Evolutionary conservation across 1,139 yeast genomes (phyloP).

Genomic region (Taphrina deformans): DNA sequence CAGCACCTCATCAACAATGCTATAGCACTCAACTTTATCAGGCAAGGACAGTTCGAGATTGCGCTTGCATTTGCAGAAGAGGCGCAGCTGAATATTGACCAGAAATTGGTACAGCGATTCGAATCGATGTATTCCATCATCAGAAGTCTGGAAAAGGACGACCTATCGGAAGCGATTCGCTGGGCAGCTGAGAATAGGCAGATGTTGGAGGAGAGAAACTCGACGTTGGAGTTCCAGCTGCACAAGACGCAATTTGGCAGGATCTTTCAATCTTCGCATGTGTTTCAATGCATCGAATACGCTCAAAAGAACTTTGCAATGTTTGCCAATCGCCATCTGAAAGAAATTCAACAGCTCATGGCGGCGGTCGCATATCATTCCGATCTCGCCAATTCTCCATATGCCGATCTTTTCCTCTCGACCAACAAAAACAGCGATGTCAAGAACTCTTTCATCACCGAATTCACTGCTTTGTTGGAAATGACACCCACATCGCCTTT

Average conservation of each 20-base stretch:
- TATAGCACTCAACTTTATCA: constrained; percentile 50
- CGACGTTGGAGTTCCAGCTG: constrained; percentile 60
- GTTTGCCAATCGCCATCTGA: constrained; percentile 48
- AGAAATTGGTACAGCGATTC: constrained; percentile 46
- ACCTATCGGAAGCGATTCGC: constrained; percentile 49
- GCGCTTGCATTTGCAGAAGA: constrained; percentile 46
- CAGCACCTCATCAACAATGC: constrained; percentile 41
- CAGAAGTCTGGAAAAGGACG: constrained; percentile 42
- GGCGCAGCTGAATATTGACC: constrained; percentile 44
- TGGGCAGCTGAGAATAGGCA: constrained; percentile 47
- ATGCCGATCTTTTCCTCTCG: constrained; percentile 43
- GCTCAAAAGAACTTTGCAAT: constrained; percentile 57
- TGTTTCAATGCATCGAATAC: constrained; percentile 53
- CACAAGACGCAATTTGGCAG: constrained; percentile 59
- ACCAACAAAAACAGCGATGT: constrained; percentile 49
- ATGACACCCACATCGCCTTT: constrained; percentile 72
- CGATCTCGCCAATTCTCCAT: constrained; percentile 50
- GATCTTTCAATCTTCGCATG: constrained; percentile 43
- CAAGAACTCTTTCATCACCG: constrained; percentile 60
- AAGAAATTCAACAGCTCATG: constrained; percentile 58
- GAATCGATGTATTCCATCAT: constrained; percentile 47
- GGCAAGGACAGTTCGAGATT: constrained; percentile 51
- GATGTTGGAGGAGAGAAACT: constrained; percentile 43
- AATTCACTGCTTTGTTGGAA: constrained; percentile 64
- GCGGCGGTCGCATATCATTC: constrained; percentile 51